These are phyloP conservation scores for Barnettozyma siamensis DNA, from an alignment of 805 yeast species.

Conservation along the genomic window DNA sequence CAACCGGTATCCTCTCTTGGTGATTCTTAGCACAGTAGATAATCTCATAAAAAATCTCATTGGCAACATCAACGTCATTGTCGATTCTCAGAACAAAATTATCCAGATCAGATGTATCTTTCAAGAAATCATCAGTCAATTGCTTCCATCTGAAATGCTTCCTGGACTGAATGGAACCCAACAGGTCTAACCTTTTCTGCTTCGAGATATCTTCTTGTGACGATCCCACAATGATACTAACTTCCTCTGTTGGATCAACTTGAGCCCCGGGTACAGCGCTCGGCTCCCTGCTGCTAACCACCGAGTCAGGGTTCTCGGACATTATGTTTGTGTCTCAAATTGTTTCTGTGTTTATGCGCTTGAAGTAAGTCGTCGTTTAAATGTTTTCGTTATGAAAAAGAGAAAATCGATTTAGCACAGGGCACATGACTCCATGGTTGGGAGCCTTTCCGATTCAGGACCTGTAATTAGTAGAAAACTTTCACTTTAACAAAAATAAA, in stretches of 20 bases:
- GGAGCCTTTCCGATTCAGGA: too few relatives aligned
- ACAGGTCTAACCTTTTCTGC: neutral
- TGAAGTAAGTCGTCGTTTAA: too few relatives aligned
- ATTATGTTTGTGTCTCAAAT: too few relatives aligned
- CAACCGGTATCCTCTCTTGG: conserved; percentile 12
- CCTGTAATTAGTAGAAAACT: too few relatives aligned
- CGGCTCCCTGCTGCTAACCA: neutral
- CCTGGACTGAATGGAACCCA: neutral
- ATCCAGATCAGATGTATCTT: neutral
- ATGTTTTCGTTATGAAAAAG: too few relatives aligned
- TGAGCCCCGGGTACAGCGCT: neutral
- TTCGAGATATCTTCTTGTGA: neutral
- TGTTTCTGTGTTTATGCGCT: too few relatives aligned
- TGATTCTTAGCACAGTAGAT: conserved; percentile 16
- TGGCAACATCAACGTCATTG: conserved; percentile 2
- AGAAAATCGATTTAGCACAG: too few relatives aligned
- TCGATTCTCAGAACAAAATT: conserved; percentile 2
- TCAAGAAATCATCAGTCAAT: conserved; percentile 7
- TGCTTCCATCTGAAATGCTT: conserved; percentile 5
- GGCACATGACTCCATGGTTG: too few relatives aligned
- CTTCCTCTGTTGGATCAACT: conserved; percentile 1
- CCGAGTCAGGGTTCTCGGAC: neutral
- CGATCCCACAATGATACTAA: conserved; percentile 6
- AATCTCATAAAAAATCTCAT: conserved; percentile 20
- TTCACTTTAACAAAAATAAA: too few relatives aligned